Evolutionary conservation across 768 basidiomycete species (phyloP).

Genomic region (Suillus sp.): DNA sequence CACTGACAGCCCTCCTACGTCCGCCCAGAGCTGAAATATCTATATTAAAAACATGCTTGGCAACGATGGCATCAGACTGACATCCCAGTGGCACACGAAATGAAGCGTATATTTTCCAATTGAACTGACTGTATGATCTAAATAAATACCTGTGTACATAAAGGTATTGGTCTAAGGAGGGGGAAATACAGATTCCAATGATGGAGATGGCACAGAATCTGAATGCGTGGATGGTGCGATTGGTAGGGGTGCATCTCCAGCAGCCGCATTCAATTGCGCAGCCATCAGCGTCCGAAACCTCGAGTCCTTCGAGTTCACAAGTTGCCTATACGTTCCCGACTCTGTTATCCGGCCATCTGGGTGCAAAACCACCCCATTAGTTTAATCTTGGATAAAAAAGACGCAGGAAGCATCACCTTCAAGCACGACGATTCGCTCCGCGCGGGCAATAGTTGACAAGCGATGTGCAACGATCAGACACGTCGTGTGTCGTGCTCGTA

Average conservation of each 20-base stretch:
- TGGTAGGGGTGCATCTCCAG: conserved; percentile 16
- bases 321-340: conserved; percentile 76
- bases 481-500: conserved; percentile 77
- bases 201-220: background rate
- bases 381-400: background rate
- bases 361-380: background rate
- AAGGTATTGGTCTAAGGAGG: background rate
- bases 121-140: conserved; percentile 8
- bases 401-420: conserved; percentile 55
- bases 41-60: background rate
- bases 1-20: background rate
- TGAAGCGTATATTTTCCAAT: background rate
- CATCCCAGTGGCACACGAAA: background rate
- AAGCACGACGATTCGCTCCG: conserved; percentile 87
- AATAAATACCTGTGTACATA: conserved; percentile 1
- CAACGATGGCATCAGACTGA: background rate
- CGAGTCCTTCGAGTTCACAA: conserved; percentile 72
- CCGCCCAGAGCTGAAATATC: background rate
- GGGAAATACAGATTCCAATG: background rate
- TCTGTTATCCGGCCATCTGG: conserved; percentile 79
- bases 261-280: conserved; percentile 70
- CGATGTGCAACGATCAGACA: conserved; percentile 90
- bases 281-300: conserved; percentile 89
- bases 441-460: conserved; percentile 86
- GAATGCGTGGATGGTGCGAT: background rate